These are phyloP conservation scores for Fusarium transvaalense DNA, from an alignment of 2,329 filamentous ascomycete genomes.

Conservation along the genomic window DNA sequence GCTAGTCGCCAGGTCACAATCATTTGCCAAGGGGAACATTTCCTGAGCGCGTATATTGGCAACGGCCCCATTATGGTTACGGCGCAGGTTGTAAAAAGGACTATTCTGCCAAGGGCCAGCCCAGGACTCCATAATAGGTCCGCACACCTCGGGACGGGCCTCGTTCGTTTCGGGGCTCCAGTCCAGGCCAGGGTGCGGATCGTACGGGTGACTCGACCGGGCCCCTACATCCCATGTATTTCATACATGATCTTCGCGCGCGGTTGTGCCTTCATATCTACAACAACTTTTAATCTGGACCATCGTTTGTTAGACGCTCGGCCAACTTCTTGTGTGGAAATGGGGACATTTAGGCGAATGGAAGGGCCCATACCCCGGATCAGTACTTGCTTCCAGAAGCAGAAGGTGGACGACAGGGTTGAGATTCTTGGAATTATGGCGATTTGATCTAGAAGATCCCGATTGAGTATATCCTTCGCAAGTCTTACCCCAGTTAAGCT, in stretches of 20 bases:
- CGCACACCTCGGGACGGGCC: constrained; percentile 40
- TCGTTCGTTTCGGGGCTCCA: constrained; percentile 36
- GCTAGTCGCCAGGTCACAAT: constrained; percentile 26
- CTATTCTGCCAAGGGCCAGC: constrained; percentile 29
- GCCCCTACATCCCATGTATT: constrained; percentile 16
- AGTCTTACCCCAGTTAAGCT: constrained; percentile 12
- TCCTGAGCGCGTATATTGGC: constrained; percentile 16
- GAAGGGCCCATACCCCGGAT: constrained; percentile 13
- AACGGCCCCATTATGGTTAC: constrained; percentile 21
- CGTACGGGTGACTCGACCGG: constrained; percentile 35
- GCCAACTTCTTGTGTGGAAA: constrained; percentile 7
- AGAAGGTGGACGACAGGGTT: constrained; percentile 35
- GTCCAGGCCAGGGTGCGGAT: constrained; percentile 23
- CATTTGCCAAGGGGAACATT: constrained; percentile 30
- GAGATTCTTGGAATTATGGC: constrained; percentile 9
- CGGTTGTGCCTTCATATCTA: constrained; percentile 18
- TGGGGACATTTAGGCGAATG: constrained; percentile 3
- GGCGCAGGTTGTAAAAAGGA: constrained; percentile 19
- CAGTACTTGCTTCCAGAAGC: constrained; percentile 38
- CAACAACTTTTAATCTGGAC: constrained; percentile 3
- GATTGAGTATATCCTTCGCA: constrained; percentile 19
- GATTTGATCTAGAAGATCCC: constrained; percentile 17
- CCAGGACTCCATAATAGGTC: constrained; percentile 41
- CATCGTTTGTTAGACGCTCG: constrained; percentile 18
- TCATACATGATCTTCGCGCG: constrained; percentile 33